Percentiles rank a stretch among this genome's conserved stretches.
Conservation (phyloP, 164 flowering plant species). For the Stephania cephalantha region DNA sequence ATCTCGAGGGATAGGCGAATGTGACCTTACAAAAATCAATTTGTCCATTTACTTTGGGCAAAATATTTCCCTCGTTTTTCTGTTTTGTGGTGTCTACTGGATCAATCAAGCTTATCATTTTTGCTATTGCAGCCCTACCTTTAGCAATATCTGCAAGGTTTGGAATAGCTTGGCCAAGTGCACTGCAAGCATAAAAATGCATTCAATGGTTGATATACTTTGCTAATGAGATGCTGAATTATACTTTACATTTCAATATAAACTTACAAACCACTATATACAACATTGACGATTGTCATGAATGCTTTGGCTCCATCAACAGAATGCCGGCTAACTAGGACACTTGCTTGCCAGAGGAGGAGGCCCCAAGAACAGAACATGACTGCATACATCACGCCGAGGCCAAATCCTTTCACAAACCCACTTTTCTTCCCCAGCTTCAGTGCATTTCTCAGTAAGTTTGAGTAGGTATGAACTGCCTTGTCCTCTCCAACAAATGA, state of each 20-base stretch:
- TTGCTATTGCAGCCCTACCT: constrained; percentile 56
- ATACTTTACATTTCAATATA: neutral
- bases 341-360: constrained; percentile 75
- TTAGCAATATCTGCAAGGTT: constrained; percentile 61
- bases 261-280: constrained; percentile 82
- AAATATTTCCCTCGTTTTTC: constrained; percentile 29
- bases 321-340: constrained; percentile 48
- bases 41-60: constrained; percentile 37
- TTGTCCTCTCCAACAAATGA: constrained; percentile 65
- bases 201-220: constrained; percentile 7
- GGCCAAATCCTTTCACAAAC: constrained; percentile 63
- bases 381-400: constrained; percentile 58
- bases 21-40: constrained; percentile 55
- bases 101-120: constrained; percentile 46
- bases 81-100: constrained; percentile 22
- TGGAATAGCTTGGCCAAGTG: constrained; percentile 81
- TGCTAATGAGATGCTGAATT: neutral
- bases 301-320: constrained; percentile 72
- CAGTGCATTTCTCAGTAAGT: constrained; percentile 45
- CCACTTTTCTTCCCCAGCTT: constrained; percentile 64
- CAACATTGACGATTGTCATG: constrained; percentile 64
- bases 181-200: constrained; percentile 34
- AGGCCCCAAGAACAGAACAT: constrained; percentile 74
- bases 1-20: constrained; percentile 62
- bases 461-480: constrained; percentile 53